Evolutionary conservation across 2,329 filamentous ascomycete genomes (phyloP).

Genomic region (Fusarium torreyae): DNA sequence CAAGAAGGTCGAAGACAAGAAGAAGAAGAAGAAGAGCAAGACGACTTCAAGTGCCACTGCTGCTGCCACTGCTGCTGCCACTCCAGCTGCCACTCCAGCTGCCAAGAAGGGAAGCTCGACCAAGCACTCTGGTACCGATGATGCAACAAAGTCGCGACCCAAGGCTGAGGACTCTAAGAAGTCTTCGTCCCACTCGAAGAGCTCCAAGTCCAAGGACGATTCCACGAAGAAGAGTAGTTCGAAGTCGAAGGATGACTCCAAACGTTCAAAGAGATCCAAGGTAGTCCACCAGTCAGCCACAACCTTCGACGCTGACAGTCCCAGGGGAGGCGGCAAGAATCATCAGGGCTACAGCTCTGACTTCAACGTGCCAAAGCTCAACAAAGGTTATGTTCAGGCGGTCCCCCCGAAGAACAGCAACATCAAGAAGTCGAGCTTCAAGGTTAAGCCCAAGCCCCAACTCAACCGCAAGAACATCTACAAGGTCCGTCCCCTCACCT

Average conservation of each 20-base stretch:
- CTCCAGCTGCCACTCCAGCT: too few species aligned
- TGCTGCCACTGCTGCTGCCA: too few species aligned
- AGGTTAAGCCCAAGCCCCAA: conserved; percentile 13
- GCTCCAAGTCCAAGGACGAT: neutral
- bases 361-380: conserved; percentile 14
- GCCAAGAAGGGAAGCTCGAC: neutral
- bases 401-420: conserved; percentile 6
- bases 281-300: conserved; percentile 5
- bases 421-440: neutral
- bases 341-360: neutral
- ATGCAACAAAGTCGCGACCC: neutral
- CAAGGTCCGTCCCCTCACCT: conserved; percentile 16
- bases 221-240: neutral
- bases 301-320: conserved; percentile 18
- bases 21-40: too few species aligned
- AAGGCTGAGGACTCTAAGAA: neutral
- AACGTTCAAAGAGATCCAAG: neutral
- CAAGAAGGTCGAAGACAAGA: too few species aligned
- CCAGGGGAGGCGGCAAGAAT: conserved; percentile 24
- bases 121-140: neutral
- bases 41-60: neutral
- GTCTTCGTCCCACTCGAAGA: neutral
- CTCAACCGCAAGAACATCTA: neutral
- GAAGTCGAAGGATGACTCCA: neutral
- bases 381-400: conserved; percentile 21